Conservation (phyloP, 352 stramenopile genomes). For the Pythium chondricola region DNA sequence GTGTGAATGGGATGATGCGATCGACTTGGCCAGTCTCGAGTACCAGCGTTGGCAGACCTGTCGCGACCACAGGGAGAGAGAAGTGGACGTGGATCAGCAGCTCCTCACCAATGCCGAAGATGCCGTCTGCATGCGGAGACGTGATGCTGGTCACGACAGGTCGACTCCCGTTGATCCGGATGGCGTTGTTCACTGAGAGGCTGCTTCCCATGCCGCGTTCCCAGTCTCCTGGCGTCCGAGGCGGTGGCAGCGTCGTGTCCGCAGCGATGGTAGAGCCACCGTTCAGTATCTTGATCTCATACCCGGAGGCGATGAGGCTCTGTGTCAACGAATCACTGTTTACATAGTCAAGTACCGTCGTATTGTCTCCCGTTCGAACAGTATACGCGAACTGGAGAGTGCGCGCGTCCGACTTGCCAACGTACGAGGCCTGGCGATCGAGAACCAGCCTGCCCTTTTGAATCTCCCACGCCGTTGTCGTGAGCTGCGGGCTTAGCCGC, state of each 20-base stretch:
- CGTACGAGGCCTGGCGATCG: slow-evolving; percentile 34
- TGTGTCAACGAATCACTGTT: slow-evolving; percentile 48
- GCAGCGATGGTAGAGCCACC: slow-evolving; percentile 19
- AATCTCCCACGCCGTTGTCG: slow-evolving; percentile 55
- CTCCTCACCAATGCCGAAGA: slow-evolving; percentile 64
- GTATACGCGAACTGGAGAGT: slow-evolving; percentile 65
- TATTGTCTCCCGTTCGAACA: slow-evolving; percentile 49
- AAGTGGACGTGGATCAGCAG: slow-evolving; percentile 77
- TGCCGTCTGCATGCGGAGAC: slow-evolving; percentile 50
- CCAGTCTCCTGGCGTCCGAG: slow-evolving; percentile 45
- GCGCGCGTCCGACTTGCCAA: slow-evolving; percentile 19
- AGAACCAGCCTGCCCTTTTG: slow-evolving; percentile 37
- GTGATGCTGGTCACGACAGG: slow-evolving; percentile 45
- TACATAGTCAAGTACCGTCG: slow-evolving; percentile 56
- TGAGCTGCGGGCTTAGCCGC: slow-evolving; percentile 35
- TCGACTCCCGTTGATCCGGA: slow-evolving; percentile 47
- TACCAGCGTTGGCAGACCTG: slow-evolving; percentile 49
- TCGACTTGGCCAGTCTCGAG: slow-evolving; percentile 59
- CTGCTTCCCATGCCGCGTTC: slow-evolving; percentile 53
- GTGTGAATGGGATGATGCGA: slow-evolving; percentile 48
- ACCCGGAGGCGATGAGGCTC: slow-evolving; percentile 21
- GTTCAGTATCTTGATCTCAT: slow-evolving; percentile 34
- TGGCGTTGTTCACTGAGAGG: slow-evolving; percentile 34
- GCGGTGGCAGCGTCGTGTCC: slow-evolving; percentile 45
- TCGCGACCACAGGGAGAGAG: slow-evolving; percentile 50